A percentile compares a stretch with the other conserved stretches of the same genome.
Evolutionary conservation across 2,329 filamentous ascomycete genomes (phyloP).

Genomic region (Periconia digitata): DNA sequence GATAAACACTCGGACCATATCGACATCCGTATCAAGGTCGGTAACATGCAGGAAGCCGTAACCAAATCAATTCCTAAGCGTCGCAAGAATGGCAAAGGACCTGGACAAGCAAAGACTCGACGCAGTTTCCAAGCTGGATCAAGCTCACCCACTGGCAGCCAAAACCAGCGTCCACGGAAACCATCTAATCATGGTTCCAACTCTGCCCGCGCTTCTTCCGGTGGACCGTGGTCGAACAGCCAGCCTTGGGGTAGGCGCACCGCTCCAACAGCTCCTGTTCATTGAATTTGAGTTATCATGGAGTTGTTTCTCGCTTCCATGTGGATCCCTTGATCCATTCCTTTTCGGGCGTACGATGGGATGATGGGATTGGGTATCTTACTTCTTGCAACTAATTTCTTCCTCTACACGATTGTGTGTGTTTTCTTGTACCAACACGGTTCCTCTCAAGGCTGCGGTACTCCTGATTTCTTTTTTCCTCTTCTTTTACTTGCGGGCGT

Average conservation of each 20-base stretch:
- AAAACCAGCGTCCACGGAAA: conserved; percentile 34
- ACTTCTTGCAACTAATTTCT: conserved; percentile 14
- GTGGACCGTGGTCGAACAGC: conserved; percentile 30
- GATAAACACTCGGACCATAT: conserved; percentile 24
- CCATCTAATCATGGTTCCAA: conserved; percentile 29
- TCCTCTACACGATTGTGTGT: background rate
- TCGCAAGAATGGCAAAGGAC: conserved; percentile 21
- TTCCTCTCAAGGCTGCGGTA: conserved; percentile 3
- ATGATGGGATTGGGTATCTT: conserved; percentile 3
- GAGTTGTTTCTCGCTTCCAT: background rate
- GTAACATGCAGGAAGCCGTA: conserved; percentile 27
- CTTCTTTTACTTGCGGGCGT: too few species aligned
- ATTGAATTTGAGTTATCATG: too few species aligned
- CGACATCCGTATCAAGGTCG: conserved; percentile 29
- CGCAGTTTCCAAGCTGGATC: conserved; percentile 21
- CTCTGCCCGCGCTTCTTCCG: conserved; percentile 24
- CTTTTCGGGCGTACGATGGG: background rate
- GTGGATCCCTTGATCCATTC: background rate
- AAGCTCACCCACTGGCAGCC: conserved; percentile 13
- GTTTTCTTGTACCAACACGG: conserved; percentile 12
- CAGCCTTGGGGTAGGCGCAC: conserved; percentile 29
- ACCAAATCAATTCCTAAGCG: conserved; percentile 32
- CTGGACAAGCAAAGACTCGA: conserved; percentile 26
- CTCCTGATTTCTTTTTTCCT: conserved; percentile 1
- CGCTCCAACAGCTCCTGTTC: conserved; percentile 22